Evolutionary conservation across 768 basidiomycete genomes (phyloP).

Genomic region (Amanita rubescens): DNA sequence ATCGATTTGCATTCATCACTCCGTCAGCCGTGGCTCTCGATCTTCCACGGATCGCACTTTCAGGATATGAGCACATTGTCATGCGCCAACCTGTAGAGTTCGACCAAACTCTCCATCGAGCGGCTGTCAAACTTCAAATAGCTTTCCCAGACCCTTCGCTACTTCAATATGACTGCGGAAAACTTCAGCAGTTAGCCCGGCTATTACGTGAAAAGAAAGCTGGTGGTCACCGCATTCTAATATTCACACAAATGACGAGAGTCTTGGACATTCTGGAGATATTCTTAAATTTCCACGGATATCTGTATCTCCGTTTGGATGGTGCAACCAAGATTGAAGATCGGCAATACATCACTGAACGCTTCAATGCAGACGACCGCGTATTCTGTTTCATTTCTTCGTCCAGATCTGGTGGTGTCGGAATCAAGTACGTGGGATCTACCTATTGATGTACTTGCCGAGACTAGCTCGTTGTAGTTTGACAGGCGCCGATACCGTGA

Average conservation of each 20-base stretch:
- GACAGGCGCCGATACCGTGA: constrained; percentile 89
- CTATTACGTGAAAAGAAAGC: constrained; percentile 79
- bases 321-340: constrained; percentile 96
- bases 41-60: constrained; percentile 55
- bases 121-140: constrained; percentile 81
- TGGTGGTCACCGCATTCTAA: constrained; percentile 83
- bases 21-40: constrained; percentile 73
- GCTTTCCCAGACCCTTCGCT: constrained; percentile 89
- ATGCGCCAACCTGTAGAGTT: constrained; percentile 36
- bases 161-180: constrained; percentile 94
- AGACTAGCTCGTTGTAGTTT: constrained; percentile 37
- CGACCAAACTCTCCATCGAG: constrained; percentile 61
- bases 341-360: constrained; percentile 84
- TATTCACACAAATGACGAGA: constrained; percentile 96
- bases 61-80: constrained; percentile 28
- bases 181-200: constrained; percentile 76
- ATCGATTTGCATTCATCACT: constrained; percentile 74
- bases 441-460: constrained; percentile 11
- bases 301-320: constrained; percentile 90
- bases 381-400: constrained; percentile 88
- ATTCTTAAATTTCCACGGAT: constrained; percentile 88
- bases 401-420: constrained; percentile 76
- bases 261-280: constrained; percentile 92
- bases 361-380: constrained; percentile 71
- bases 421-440: constrained; percentile 71